Conservation (phyloP, 2,329 filamentous ascomycete species). For the Ceratocystis papillata region DNA sequence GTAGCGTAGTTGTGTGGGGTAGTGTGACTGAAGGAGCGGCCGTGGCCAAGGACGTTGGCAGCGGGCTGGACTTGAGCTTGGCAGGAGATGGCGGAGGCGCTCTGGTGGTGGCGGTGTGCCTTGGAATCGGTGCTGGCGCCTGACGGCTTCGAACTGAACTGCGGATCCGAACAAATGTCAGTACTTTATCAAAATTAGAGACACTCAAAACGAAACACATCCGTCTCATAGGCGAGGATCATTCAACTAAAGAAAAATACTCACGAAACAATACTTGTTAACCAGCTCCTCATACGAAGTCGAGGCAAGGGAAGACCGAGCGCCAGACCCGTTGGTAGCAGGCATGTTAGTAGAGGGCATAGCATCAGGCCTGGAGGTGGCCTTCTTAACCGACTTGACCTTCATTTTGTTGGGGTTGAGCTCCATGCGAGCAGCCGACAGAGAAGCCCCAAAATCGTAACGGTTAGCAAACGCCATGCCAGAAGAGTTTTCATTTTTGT, state of each 20-base stretch:
- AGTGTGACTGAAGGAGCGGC: constrained; percentile 10
- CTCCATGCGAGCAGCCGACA: constrained; percentile 66
- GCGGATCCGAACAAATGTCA: constrained; percentile 26
- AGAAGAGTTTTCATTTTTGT: constrained; percentile 19
- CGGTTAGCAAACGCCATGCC: constrained; percentile 66
- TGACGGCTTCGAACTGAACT: constrained; percentile 24
- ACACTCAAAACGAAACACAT: too few relatives aligned
- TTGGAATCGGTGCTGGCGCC: constrained; percentile 15
- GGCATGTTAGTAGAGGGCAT: constrained; percentile 19
- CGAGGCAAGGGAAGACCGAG: constrained; percentile 56
- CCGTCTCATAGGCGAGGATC: too few relatives aligned
- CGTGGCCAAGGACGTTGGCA: not conserved
- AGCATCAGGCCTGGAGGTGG: constrained; percentile 58
- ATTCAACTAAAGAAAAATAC: constrained; percentile 37
- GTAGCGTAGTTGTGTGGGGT: not conserved
- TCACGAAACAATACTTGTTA: constrained; percentile 99
- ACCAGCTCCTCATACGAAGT: constrained; percentile 93
- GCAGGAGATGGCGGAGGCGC: not conserved
- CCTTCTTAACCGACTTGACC: constrained; percentile 54
- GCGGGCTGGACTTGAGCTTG: not conserved
- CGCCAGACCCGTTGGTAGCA: constrained; percentile 30
- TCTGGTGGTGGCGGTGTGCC: constrained; percentile 4
- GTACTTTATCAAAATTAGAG: constrained; percentile 26
- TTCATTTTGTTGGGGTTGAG: constrained; percentile 23
- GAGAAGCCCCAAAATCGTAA: constrained; percentile 91